These are phyloP conservation scores for Sinapis alba DNA, from an alignment of 441 rosid genomes.

Conservation along the genomic window DNA sequence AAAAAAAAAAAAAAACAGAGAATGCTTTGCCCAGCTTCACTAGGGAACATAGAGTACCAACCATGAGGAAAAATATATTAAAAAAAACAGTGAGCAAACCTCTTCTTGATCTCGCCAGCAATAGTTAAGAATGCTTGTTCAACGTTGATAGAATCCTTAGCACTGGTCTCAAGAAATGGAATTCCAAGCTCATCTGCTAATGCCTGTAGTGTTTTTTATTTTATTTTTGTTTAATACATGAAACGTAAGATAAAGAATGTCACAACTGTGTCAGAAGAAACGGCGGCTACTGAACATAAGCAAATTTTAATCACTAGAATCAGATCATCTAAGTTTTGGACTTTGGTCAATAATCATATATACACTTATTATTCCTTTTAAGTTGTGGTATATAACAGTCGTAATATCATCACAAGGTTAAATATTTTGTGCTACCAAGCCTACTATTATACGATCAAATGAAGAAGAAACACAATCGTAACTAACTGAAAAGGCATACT, in stretches of 20 bases:
- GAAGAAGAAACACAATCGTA: constrained; percentile 3
- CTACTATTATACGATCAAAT: background rate
- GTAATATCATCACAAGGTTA: background rate
- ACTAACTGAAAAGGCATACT: too few relatives aligned
- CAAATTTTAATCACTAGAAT: background rate
- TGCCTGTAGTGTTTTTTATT: constrained; percentile 63
- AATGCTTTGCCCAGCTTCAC: constrained; percentile 14
- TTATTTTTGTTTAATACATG: background rate
- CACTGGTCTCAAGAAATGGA: constrained; percentile 89
- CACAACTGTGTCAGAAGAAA: background rate
- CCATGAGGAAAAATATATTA: background rate
- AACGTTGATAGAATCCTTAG: constrained; percentile 80
- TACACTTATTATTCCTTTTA: background rate
- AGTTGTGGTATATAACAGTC: background rate
- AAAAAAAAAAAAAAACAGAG: background rate
- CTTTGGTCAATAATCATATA: background rate
- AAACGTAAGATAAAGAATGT: background rate
- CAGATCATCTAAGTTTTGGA: background rate
- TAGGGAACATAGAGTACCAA: background rate
- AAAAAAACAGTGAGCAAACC: constrained; percentile 45
- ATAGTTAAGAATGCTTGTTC: constrained; percentile 86
- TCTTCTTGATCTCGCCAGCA: constrained; percentile 81
- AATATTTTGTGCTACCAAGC: background rate
- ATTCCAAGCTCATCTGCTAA: constrained; percentile 85
- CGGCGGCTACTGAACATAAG: background rate